A percentile compares a stretch with the other conserved stretches of the same genome.
Evolutionary conservation across 176 grass and related monocot species (phyloP).

Genomic region (Areca catechu): DNA sequence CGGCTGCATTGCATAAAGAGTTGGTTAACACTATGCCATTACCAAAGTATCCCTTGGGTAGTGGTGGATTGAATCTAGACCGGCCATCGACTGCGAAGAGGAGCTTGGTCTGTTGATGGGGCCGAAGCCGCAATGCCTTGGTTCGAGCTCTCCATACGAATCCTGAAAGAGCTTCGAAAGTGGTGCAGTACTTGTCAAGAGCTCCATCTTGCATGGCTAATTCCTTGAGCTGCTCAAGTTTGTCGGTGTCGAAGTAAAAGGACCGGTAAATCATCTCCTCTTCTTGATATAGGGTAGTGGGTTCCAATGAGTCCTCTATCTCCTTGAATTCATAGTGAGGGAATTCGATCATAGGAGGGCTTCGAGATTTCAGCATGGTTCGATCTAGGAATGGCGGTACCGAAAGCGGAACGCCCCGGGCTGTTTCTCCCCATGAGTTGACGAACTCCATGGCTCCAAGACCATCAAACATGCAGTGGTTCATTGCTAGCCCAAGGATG

Average conservation of each 20-base stretch:
- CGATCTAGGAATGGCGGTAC: conserved; percentile 41
- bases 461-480: conserved; percentile 90
- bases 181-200: conserved; percentile 32
- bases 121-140: conserved; percentile 29
- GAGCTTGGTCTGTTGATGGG: conserved; percentile 37
- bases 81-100: conserved; percentile 69
- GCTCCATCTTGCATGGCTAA: conserved; percentile 18
- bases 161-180: conserved; percentile 52
- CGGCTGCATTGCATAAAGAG: conserved; percentile 37
- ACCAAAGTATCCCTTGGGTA: conserved; percentile 59
- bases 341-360: conserved; percentile 39
- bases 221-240: conserved; percentile 32
- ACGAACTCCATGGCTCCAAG: conserved; percentile 77
- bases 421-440: conserved; percentile 74
- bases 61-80: conserved; percentile 39
- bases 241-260: conserved; percentile 45
- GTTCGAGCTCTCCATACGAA: conserved; percentile 62
- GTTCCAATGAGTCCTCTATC: conserved; percentile 17
- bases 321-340: conserved; percentile 60
- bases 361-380: conserved; percentile 35
- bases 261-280: conserved; percentile 44
- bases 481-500: conserved; percentile 58
- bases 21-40: conserved; percentile 67
- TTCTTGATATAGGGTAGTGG: background rate
- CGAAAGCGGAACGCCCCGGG: conserved; percentile 27